phyloP scores from a whole-genome alignment of 164 flowering plant genomes.

The Magnolia officinalis region DNA sequence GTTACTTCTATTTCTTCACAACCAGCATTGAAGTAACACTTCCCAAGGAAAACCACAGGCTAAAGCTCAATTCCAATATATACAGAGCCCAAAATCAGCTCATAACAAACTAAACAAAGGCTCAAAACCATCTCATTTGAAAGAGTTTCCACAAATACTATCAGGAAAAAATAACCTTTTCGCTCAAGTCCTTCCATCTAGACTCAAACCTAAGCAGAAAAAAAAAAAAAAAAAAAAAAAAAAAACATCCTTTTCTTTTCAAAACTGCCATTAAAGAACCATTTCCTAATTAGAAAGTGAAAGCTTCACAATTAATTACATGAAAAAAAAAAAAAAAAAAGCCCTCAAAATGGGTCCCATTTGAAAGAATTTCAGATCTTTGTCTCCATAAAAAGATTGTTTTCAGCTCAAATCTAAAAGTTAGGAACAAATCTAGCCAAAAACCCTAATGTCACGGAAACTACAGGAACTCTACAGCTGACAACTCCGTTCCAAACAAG shows the following conservation, averaged over 20 bases:
- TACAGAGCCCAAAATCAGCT: not conserved
- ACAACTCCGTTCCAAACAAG: not conserved
- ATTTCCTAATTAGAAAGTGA: not conserved
- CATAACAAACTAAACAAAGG: not conserved
- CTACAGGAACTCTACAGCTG: not conserved
- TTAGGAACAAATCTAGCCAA: not conserved
- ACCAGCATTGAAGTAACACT: not conserved
- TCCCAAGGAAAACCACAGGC: not conserved
- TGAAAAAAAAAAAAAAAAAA: not conserved
- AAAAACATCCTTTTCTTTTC: not conserved
- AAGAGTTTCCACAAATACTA: not conserved
- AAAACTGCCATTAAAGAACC: not conserved
- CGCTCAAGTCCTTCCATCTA: not conserved
- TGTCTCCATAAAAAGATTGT: not conserved
- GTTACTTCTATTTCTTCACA: not conserved
- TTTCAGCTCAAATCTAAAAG: constrained; percentile 1
- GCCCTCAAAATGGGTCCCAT: not conserved
- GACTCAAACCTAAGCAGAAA: not conserved
- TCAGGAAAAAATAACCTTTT: not conserved
- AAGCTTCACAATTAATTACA: not conserved
- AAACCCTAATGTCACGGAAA: not conserved
- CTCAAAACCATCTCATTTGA: not conserved
- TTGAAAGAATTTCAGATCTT: not conserved
- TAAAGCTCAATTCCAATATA: not conserved
- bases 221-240: no score